Evolutionary conservation across 805 yeast species (phyloP).

Genomic region (Starmera amethionina): DNA sequence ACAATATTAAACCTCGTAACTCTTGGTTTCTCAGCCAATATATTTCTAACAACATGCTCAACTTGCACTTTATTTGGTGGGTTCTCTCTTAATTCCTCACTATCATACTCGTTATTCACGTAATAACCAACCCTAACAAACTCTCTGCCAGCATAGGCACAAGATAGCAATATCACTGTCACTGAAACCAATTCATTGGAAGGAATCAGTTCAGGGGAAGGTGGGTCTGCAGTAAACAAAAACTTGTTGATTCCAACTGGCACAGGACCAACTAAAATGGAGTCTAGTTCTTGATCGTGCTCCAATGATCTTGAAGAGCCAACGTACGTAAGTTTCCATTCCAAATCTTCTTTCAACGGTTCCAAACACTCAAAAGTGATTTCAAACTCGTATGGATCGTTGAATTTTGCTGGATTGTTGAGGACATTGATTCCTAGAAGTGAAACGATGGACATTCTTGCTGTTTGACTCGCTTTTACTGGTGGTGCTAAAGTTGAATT

Average conservation of each 20-base stretch:
- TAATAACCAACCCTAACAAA: slow-evolving; percentile 97
- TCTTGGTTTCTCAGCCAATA: slow-evolving; percentile 93
- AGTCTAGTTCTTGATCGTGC: slow-evolving; percentile 94
- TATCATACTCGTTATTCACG: slow-evolving; percentile 93
- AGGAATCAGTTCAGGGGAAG: slow-evolving; percentile 91
- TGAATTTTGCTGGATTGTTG: slow-evolving; percentile 89
- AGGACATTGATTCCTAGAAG: slow-evolving; percentile 83
- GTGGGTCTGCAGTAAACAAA: slow-evolving; percentile 91
- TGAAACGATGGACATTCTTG: slow-evolving; percentile 82
- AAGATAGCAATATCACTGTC: slow-evolving; percentile 85
- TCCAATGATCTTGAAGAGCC: slow-evolving; percentile 92
- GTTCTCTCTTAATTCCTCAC: slow-evolving; percentile 84
- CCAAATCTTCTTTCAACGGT: slow-evolving; percentile 74
- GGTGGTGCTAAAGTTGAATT: no score
- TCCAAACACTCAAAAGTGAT: slow-evolving; percentile 96
- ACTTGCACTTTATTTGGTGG: slow-evolving; percentile 93
- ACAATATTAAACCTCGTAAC: slow-evolving; percentile 95
- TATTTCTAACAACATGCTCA: slow-evolving; percentile 88
- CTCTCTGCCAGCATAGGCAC: slow-evolving; percentile 88
- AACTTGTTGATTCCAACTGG: slow-evolving; percentile 96
- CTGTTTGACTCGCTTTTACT: not conserved
- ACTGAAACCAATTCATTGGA: slow-evolving; percentile 92
- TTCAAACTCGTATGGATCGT: slow-evolving; percentile 91
- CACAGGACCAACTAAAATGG: slow-evolving; percentile 95
- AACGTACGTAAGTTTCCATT: slow-evolving; percentile 95